phyloP scores from a whole-genome alignment of 2,329 filamentous ascomycete genomes.

The Stachybotrys chartarum region DNA sequence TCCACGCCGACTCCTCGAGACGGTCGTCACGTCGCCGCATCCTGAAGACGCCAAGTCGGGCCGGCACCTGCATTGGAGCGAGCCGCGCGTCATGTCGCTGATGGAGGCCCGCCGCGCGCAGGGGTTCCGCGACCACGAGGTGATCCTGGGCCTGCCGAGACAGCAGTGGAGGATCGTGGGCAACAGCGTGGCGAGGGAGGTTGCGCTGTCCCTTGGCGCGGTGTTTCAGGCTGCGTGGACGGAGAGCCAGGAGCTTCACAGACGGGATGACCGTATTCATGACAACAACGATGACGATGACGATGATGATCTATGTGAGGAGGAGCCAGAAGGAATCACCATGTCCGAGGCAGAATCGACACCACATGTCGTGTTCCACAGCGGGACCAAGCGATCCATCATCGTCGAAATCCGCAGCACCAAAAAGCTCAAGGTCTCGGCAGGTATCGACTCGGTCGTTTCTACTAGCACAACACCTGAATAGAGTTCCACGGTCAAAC shows the following conservation, averaged over 20 bases:
- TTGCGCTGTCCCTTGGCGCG: constrained; percentile 60
- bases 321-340: neutral
- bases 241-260: constrained; percentile 8
- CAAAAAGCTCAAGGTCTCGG: neutral
- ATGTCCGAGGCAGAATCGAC: neutral
- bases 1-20: constrained; percentile 49
- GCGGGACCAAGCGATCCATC: neutral
- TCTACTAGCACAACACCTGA: too few relatives aligned
- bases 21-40: constrained; percentile 49
- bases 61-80: constrained; percentile 54
- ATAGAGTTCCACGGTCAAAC: too few relatives aligned
- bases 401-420: neutral
- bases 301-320: neutral
- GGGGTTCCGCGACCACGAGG: constrained; percentile 62
- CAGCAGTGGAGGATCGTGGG: constrained; percentile 63
- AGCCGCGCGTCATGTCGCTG: constrained; percentile 54
- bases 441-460: too few relatives aligned
- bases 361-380: neutral
- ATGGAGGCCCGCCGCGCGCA: constrained; percentile 64
- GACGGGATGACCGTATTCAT: neutral
- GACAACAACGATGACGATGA: neutral
- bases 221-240: constrained; percentile 50
- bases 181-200: constrained; percentile 67
- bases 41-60: constrained; percentile 51
- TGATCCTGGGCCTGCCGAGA: constrained; percentile 50